These are phyloP conservation scores for Phytophthora citricola DNA, from an alignment of 352 stramenopile genomes.

Conservation along the genomic window DNA sequence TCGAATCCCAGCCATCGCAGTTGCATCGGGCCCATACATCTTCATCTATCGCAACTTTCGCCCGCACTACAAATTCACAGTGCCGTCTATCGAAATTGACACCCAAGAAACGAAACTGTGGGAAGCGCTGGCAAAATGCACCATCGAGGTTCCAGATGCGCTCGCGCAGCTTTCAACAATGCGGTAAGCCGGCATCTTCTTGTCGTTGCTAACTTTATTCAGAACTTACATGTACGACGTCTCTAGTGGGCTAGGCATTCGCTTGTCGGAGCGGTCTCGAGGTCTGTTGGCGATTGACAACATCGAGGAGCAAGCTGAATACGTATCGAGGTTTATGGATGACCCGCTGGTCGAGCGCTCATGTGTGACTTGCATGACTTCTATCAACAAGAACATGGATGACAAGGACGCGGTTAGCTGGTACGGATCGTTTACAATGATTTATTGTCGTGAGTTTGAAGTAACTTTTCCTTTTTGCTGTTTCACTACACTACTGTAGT, in stretches of 20 bases:
- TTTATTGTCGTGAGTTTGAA: neutral
- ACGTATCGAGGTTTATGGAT: constrained; percentile 84
- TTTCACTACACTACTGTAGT: constrained; percentile 22
- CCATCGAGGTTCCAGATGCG: constrained; percentile 72
- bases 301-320: constrained; percentile 84
- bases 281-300: constrained; percentile 83
- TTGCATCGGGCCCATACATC: constrained; percentile 86
- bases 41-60: constrained; percentile 94
- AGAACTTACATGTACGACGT: too few relatives aligned
- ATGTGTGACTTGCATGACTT: constrained; percentile 89
- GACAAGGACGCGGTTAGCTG: constrained; percentile 81
- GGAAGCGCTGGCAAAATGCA: constrained; percentile 71
- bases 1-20: constrained; percentile 83
- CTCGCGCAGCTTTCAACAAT: constrained; percentile 70
- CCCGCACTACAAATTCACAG: constrained; percentile 92
- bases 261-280: constrained; percentile 70
- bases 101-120: constrained; percentile 75
- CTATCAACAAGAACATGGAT: constrained; percentile 91
- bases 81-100: constrained; percentile 80
- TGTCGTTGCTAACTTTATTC: too few relatives aligned
- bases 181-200: constrained; percentile 33
- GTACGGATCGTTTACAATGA: constrained; percentile 27
- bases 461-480: constrained; percentile 7
- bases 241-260: constrained; percentile 63
- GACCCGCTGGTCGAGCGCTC: constrained; percentile 73